A percentile compares a stretch with the other conserved stretches of the same genome.
These are phyloP conservation scores for Phytophthora idaei DNA, from an alignment of 352 stramenopile genomes.

Conservation along the genomic window DNA sequence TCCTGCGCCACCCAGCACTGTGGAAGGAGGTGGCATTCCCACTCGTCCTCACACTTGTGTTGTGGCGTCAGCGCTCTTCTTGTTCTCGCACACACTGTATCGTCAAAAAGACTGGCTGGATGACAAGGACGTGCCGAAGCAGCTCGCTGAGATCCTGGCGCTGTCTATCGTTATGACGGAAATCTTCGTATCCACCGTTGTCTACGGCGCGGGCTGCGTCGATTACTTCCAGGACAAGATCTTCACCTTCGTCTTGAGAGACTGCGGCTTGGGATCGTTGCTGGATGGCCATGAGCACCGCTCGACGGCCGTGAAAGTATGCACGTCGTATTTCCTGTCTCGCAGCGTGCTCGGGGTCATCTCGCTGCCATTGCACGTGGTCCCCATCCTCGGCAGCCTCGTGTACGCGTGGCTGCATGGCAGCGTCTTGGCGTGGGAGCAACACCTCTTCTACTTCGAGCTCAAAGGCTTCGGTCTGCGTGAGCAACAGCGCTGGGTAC, in stretches of 20 bases:
- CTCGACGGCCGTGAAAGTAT: conserved; percentile 37
- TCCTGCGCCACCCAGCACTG: conserved; percentile 43
- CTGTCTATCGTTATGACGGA: conserved; percentile 50
- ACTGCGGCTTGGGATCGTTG: conserved; percentile 34
- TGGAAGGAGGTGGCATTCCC: conserved; percentile 45
- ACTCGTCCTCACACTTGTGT: conserved; percentile 47
- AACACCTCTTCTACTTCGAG: conserved; percentile 61
- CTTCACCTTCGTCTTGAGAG: conserved; percentile 46
- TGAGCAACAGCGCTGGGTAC: conserved; percentile 47
- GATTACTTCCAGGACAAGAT: conserved; percentile 54
- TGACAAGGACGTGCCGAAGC: conserved; percentile 34
- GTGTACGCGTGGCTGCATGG: conserved; percentile 59
- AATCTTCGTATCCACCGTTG: conserved; percentile 53
- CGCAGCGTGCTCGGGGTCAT: conserved; percentile 42
- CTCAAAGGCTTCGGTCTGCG: conserved; percentile 41
- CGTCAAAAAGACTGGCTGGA: conserved; percentile 42
- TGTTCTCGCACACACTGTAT: conserved; percentile 42
- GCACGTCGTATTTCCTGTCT: conserved; percentile 42
- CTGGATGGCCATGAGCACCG: conserved; percentile 28
- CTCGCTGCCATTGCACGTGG: conserved; percentile 53
- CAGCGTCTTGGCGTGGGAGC: conserved; percentile 51
- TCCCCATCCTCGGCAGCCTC: conserved; percentile 48
- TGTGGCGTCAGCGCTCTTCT: conserved; percentile 40
- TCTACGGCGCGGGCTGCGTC: conserved; percentile 45
- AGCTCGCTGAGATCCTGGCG: conserved; percentile 48